phyloP scores from a whole-genome alignment of 805 yeast species.

The Candida corydali region DNA sequence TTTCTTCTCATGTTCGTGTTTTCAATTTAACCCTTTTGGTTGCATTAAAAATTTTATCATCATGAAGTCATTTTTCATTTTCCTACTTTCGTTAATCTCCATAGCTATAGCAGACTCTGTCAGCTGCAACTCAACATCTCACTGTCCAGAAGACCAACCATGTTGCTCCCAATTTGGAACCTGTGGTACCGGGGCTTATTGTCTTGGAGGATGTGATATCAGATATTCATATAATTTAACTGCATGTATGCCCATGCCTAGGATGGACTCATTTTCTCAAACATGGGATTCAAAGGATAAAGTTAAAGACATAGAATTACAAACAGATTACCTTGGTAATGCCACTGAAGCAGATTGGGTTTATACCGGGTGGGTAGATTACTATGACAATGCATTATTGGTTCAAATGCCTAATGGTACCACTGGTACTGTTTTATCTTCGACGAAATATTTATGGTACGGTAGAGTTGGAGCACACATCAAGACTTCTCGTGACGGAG shows the following conservation, averaged over 20 bases:
- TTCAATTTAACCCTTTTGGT: constrained; percentile 2
- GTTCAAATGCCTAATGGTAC: constrained; percentile 73
- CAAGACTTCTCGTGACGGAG: constrained; percentile 70
- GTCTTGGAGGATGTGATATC: constrained; percentile 89
- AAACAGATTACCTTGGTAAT: constrained; percentile 61
- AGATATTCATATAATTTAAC: constrained; percentile 56
- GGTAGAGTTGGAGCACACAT: constrained; percentile 70
- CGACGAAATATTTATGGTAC: constrained; percentile 81
- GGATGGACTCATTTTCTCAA: constrained; percentile 48
- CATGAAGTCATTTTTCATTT: constrained; percentile 1
- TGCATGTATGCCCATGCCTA: constrained; percentile 86
- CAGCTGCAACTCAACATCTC: constrained; percentile 47
- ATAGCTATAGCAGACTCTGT: constrained; percentile 8
- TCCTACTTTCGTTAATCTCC: constrained; percentile 2
- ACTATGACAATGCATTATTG: constrained; percentile 50
- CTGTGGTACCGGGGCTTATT: constrained; percentile 74
- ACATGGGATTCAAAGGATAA: constrained; percentile 32
- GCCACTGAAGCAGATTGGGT: constrained; percentile 64
- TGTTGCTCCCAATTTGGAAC: constrained; percentile 81
- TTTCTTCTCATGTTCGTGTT: too few species aligned
- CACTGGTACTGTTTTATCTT: constrained; percentile 75
- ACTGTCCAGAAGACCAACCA: constrained; percentile 77
- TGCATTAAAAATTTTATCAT: neutral
- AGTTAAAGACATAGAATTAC: constrained; percentile 17
- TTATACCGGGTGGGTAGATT: constrained; percentile 56